Percentiles rank a stretch among this genome's conserved stretches.
Evolutionary conservation across 768 basidiomycete species (phyloP).

Genomic region (Cystobasidium ongulense): DNA sequence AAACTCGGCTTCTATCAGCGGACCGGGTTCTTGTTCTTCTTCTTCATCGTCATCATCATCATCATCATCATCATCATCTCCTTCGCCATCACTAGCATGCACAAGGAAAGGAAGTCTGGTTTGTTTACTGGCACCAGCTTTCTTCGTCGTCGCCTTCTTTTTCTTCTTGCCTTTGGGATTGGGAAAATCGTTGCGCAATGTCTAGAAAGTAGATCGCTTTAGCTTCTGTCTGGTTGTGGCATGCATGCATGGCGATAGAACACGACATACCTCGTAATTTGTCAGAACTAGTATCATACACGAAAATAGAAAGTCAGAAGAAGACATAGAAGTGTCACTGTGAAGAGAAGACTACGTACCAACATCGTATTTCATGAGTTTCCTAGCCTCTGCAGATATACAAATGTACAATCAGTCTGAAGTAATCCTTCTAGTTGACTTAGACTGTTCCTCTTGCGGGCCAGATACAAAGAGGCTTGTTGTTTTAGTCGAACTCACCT

Average conservation of each 20-base stretch:
- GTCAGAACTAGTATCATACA: background rate
- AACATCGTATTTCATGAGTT: background rate
- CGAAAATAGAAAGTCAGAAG: background rate
- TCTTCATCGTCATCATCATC: conserved; percentile 49
- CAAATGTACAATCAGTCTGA: background rate
- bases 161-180: conserved; percentile 82
- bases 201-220: no score
- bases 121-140: conserved; percentile 42
- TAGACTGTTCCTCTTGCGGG: no score
- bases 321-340: background rate
- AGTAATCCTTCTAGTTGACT: no score
- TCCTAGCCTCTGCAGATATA: background rate
- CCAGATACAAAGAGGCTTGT: no score
- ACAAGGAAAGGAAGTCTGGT: conserved; percentile 46
- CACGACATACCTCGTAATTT: background rate
- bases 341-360: background rate
- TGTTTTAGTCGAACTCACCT: conserved; percentile 49
- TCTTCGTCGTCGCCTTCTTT: background rate
- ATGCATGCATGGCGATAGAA: conserved; percentile 45
- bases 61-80: conserved; percentile 51
- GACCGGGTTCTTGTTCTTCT: conserved; percentile 51
- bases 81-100: no score
- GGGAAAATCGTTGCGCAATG: conserved; percentile 50
- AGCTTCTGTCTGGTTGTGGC: no score
- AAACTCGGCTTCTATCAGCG: conserved; percentile 70